These are phyloP conservation scores for Salix exigua DNA, from an alignment of 345 rosid genomes.

Conservation along the genomic window DNA sequence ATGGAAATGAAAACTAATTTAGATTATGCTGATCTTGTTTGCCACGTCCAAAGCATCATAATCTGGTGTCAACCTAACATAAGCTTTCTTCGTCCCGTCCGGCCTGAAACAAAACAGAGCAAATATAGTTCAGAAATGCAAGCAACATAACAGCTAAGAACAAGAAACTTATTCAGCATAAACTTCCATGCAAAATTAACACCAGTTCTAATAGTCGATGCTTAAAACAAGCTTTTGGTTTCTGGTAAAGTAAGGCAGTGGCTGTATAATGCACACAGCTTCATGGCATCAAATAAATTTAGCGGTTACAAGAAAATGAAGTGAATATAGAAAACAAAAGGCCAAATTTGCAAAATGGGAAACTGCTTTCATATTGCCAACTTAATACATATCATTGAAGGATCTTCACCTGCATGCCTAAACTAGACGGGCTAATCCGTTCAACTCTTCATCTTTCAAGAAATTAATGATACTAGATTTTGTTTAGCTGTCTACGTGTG, in stretches of 20 bases:
- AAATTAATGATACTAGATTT: neutral
- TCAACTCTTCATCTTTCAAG: neutral
- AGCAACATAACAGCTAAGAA: neutral
- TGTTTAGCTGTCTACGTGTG: neutral
- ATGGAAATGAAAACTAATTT: slow-evolving; percentile 7
- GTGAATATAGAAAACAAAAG: neutral
- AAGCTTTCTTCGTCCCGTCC: slow-evolving; percentile 93
- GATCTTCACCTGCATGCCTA: neutral
- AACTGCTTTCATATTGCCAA: neutral
- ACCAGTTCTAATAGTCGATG: neutral
- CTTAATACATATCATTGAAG: neutral
- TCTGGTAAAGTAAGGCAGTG: neutral
- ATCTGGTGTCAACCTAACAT: slow-evolving; percentile 88
- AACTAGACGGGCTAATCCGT: neutral
- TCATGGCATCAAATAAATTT: neutral
- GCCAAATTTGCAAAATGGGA: neutral
- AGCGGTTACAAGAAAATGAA: neutral
- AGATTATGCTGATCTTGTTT: slow-evolving; percentile 89
- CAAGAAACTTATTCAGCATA: neutral
- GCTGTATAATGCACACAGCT: neutral
- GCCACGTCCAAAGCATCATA: slow-evolving; percentile 92
- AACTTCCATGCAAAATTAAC: neutral
- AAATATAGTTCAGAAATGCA: neutral
- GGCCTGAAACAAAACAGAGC: slow-evolving; percentile 48
- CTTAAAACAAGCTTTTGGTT: neutral